These are phyloP conservation scores for Azolla pinnata DNA, from an alignment of 75 land plant genomes.

Conservation along the genomic window DNA sequence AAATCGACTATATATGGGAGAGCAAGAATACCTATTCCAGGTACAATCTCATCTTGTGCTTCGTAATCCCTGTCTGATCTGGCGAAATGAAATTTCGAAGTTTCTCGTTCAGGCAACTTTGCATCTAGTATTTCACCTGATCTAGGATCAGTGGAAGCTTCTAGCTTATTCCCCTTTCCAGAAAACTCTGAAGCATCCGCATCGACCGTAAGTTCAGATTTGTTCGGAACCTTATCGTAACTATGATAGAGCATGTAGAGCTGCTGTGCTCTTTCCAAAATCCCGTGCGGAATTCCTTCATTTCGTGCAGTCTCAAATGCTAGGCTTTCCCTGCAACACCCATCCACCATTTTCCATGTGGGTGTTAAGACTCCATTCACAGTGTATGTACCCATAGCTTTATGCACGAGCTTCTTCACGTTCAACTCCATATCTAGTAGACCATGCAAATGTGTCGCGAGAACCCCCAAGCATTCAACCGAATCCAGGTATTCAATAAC, in stretches of 20 bases:
- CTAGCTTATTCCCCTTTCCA: too few species aligned
- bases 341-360: slow-evolving; percentile 83
- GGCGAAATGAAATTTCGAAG: too few species aligned
- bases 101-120: too few species aligned
- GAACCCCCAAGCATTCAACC: slow-evolving; percentile 74
- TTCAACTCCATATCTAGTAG: slow-evolving; percentile 61
- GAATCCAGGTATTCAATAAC: slow-evolving; percentile 69
- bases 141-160: too few species aligned
- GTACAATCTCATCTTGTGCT: too few species aligned
- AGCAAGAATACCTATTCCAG: too few species aligned
- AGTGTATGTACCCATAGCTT: slow-evolving; percentile 69
- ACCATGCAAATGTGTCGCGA: slow-evolving; percentile 92
- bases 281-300: slow-evolving; percentile 67
- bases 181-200: too few species aligned
- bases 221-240: too few species aligned
- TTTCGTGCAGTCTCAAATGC: slow-evolving; percentile 87
- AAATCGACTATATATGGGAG: too few species aligned
- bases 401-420: slow-evolving; percentile 35
- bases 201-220: too few species aligned
- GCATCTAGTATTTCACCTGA: too few species aligned
- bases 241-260: slow-evolving; percentile 35
- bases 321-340: slow-evolving; percentile 82
- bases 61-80: too few species aligned
- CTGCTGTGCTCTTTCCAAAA: slow-evolving; percentile 68
- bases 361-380: slow-evolving; percentile 50